A percentile compares a stretch with the other conserved stretches of the same genome.
These are phyloP conservation scores for Calocybe gangraenosa DNA, from an alignment of 768 basidiomycete species.

Conservation along the genomic window DNA sequence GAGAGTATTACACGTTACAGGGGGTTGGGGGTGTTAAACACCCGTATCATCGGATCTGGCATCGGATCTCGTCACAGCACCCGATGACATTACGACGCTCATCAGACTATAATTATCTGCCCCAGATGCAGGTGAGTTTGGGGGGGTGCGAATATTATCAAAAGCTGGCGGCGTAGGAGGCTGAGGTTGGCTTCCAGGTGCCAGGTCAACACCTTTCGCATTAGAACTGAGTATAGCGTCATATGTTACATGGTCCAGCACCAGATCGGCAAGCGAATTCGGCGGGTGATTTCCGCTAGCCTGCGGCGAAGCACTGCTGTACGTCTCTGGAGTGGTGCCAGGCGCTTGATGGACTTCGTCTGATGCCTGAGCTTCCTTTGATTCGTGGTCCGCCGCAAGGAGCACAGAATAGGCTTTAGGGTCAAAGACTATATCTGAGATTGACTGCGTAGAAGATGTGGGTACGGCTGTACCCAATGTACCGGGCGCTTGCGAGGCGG, in stretches of 20 bases:
- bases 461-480: background rate
- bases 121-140: conserved; percentile 13
- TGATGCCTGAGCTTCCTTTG: background rate
- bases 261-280: conserved; percentile 15
- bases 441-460: conserved; percentile 13
- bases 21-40: background rate
- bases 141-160: conserved; percentile 16
- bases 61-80: background rate
- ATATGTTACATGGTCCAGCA: conserved; percentile 20
- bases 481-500: background rate
- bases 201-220: conserved; percentile 12
- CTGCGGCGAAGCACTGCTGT: background rate
- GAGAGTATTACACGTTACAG: no score
- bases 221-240: conserved; percentile 20
- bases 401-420: conserved; percentile 7
- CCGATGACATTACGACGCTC: conserved; percentile 11
- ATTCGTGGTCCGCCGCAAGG: background rate
- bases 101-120: conserved; percentile 8
- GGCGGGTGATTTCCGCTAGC: conserved; percentile 1
- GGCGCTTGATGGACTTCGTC: background rate
- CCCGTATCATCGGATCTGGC: background rate
- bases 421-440: conserved; percentile 14
- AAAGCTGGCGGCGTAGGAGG: conserved; percentile 1
- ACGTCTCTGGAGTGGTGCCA: background rate
- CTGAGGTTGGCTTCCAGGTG: background rate